phyloP scores from a whole-genome alignment of 2,329 filamentous ascomycete species.

The Fusarium sp. region DNA sequence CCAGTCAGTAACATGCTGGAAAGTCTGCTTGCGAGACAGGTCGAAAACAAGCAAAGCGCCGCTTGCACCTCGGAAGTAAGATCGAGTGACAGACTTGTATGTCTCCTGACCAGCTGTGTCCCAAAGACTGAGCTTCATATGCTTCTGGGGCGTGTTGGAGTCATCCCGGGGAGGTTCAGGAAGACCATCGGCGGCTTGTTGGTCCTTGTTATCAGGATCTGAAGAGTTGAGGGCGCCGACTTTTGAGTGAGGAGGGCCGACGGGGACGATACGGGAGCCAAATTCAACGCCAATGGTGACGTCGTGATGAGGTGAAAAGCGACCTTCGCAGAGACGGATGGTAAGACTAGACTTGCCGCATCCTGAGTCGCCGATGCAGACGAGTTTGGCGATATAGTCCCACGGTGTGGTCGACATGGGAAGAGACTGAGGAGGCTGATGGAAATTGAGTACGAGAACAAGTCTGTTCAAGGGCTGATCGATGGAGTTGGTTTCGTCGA shows the following conservation, averaged over 20 bases:
- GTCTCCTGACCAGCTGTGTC: conserved; percentile 97
- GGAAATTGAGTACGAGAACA: conserved; percentile 2
- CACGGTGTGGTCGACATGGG: conserved; percentile 77
- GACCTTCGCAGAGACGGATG: conserved; percentile 94
- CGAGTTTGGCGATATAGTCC: conserved; percentile 99
- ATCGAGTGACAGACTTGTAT: conserved; percentile 95
- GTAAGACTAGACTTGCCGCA: conserved; percentile 96
- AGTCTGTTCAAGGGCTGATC: conserved; percentile 10
- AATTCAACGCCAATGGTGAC: conserved; percentile 98
- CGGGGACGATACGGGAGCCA: conserved; percentile 90
- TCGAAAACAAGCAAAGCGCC: conserved; percentile 90
- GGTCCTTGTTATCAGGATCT: conserved; percentile 25
- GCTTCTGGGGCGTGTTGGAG: conserved; percentile 65
- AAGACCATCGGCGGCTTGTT: conserved; percentile 55
- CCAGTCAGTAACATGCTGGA: conserved; percentile 91
- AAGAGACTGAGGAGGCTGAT: conserved; percentile 15
- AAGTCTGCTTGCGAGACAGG: conserved; percentile 86
- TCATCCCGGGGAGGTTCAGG: conserved; percentile 64
- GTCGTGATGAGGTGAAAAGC: conserved; percentile 94
- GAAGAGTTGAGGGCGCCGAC: conserved; percentile 51
- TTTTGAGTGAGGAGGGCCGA: conserved; percentile 80
- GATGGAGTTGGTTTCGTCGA: conserved; percentile 3
- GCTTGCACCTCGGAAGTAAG: conserved; percentile 86
- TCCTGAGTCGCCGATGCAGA: conserved; percentile 96
- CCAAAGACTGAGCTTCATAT: conserved; percentile 96